Conservation (phyloP, 2,329 filamentous ascomycete species). For the Dryadomyces quercivorus region DNA sequence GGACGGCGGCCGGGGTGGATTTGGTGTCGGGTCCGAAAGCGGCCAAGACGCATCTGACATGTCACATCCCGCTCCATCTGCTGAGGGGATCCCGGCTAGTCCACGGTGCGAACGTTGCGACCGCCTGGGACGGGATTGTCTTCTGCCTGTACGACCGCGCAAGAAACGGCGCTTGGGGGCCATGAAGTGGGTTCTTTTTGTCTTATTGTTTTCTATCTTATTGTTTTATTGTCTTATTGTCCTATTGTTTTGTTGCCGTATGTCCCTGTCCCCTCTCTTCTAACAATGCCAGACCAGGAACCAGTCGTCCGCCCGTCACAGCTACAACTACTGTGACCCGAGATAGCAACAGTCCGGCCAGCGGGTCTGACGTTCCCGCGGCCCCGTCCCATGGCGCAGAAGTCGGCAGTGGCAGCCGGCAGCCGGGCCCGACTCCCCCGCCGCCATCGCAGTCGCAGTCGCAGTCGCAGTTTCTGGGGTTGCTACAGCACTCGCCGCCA, state of each 20-base stretch:
- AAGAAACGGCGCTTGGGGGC: slow-evolving; percentile 12
- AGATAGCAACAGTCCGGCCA: not conserved
- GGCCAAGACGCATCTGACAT: not conserved
- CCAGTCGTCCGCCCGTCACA: not conserved
- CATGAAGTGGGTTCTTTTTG: slow-evolving; percentile 5
- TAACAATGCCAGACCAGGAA: not conserved
- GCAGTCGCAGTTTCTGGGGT: not conserved
- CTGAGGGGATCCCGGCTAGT: slow-evolving; percentile 7
- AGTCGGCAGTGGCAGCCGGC: not conserved
- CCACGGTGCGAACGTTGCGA: slow-evolving; percentile 12
- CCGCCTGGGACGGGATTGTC: slow-evolving; percentile 11
- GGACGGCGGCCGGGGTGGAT: not conserved
- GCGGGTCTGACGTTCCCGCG: not conserved
- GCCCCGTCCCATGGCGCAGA: not conserved
- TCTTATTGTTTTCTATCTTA: not conserved
- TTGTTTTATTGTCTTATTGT: not conserved
- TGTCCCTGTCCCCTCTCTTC: not conserved
- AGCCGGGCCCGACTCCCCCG: not conserved
- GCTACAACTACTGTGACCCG: not conserved
- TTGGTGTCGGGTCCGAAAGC: not conserved
- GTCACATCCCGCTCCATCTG: not conserved
- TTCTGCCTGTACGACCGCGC: slow-evolving; percentile 10
- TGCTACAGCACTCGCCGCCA: not conserved
- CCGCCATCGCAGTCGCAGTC: not conserved
- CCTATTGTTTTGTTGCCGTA: not conserved